Percentiles rank a stretch among this genome's conserved stretches.
These are phyloP conservation scores for Tagetes patula DNA, from an alignment of 129 eudicot species.

Conservation along the genomic window DNA sequence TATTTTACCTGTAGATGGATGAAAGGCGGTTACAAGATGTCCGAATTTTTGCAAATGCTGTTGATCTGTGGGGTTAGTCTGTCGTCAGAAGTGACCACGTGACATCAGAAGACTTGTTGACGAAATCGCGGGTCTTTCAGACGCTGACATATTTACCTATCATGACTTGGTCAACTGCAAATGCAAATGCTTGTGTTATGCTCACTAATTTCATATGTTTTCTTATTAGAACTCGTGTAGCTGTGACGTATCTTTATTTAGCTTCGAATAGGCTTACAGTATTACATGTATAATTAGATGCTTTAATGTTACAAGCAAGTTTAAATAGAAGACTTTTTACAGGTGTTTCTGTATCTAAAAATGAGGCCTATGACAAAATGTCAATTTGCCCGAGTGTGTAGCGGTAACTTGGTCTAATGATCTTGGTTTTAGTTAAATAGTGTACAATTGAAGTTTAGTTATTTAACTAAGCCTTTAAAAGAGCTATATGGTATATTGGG, in stretches of 20 bases:
- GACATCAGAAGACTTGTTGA: not conserved
- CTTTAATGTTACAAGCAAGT: not conserved
- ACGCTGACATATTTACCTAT: not conserved
- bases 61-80: not conserved
- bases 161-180: not conserved
- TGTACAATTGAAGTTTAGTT: too few relatives aligned
- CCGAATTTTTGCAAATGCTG: constrained; percentile 11
- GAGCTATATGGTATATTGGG: too few relatives aligned
- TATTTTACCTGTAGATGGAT: constrained; percentile 11
- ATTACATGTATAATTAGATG: not conserved
- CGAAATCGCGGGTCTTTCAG: not conserved
- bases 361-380: not conserved
- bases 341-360: not conserved
- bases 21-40: not conserved
- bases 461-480: too few relatives aligned
- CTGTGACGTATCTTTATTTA: not conserved
- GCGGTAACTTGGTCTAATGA: too few relatives aligned
- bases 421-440: too few relatives aligned
- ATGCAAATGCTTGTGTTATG: too few relatives aligned
- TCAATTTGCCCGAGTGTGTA: not conserved
- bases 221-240: not conserved
- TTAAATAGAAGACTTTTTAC: not conserved
- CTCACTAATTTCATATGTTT: not conserved
- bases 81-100: not conserved
- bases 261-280: not conserved